Evolutionary conservation across 2,329 filamentous ascomycete genomes (phyloP).

Genomic region (Penicillium decumbens): DNA sequence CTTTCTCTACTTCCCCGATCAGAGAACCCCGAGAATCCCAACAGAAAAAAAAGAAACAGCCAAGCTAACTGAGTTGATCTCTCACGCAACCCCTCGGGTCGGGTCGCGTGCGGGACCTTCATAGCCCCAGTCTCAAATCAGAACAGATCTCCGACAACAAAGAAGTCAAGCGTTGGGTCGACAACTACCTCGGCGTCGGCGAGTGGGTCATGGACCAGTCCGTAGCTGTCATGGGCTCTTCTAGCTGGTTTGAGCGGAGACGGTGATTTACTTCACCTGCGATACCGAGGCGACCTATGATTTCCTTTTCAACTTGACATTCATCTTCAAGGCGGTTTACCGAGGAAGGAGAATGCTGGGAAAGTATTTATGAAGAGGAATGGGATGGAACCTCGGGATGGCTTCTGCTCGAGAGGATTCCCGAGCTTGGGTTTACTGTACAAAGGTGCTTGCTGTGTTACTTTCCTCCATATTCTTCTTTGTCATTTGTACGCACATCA

Average conservation of each 20-base stretch:
- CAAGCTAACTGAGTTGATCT: conserved; percentile 28
- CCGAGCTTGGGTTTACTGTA: not conserved
- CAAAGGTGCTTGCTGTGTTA: not conserved
- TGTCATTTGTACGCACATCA: not conserved
- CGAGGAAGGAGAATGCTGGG: not conserved
- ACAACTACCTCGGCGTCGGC: conserved; percentile 87
- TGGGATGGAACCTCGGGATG: not conserved
- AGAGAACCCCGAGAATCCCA: not conserved
- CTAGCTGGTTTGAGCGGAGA: conserved; percentile 85
- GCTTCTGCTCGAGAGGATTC: not conserved
- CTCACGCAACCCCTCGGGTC: conserved; percentile 24
- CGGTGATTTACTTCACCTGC: conserved; percentile 50
- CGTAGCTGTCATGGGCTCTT: conserved; percentile 82
- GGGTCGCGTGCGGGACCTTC: conserved; percentile 30
- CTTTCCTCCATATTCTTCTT: not conserved
- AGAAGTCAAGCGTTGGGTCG: conserved; percentile 80
- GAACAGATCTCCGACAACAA: conserved; percentile 80
- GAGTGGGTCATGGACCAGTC: conserved; percentile 99
- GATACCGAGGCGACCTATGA: not conserved
- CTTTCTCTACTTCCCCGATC: conserved; percentile 10
- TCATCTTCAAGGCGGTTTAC: not conserved
- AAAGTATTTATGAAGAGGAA: not conserved
- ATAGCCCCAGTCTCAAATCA: conserved; percentile 71
- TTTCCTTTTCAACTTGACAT: not conserved
- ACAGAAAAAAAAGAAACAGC: not conserved